Evolutionary conservation across 768 basidiomycete genomes (phyloP), one percentile per base, ranked within the genome.

Genomic region (Serpula lacrymans): DNA sequence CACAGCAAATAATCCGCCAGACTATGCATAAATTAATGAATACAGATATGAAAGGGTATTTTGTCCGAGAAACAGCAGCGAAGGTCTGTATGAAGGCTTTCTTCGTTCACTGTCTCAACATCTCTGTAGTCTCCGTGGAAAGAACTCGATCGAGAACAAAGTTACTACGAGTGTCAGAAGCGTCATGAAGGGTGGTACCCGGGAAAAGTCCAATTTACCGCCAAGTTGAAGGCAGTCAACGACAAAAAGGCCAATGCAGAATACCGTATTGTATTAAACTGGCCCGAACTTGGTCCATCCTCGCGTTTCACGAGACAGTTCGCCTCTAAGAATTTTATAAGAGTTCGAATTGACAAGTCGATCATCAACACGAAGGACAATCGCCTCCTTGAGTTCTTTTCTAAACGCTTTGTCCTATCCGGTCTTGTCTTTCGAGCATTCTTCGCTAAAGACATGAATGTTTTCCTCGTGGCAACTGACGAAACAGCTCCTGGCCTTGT

Each of bases 251-350:
- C 11, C 23, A 26, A 11, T 8, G 40, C 41, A 0, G 23, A 30
- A 0, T 73, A 69, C 42, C 62, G 54, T 21, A 48, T 84, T 9
- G 46, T 57, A 6, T 65, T 85, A 6, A 72, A 78, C 14, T 66
- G 57, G 3, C 72, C 75, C 2, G 60, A 65, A 25, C 61, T 84
- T 0, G 75, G 76, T 0, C 54, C 80, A 2, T 86, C 83, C 0
- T 69, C 67, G 40, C 72, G 78, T 12, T 72, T 84, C 48, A 55
- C 72, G 0, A 71, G 84, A 11, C 65, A 75, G 4, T 84, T 79
- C 52, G 84, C 84, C 0, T 84, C 82, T n/a, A 62, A 64, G n/a
- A 59, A 61, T 18, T 65, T 86, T 24, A 51, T 88, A 4, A 67
- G 75, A 2, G 53, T 84, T 41, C 72, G 70, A 33, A 47, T 84